These are phyloP conservation scores for Malus domestica DNA, from an alignment of 306 rosid species.

Conservation along the genomic window DNA sequence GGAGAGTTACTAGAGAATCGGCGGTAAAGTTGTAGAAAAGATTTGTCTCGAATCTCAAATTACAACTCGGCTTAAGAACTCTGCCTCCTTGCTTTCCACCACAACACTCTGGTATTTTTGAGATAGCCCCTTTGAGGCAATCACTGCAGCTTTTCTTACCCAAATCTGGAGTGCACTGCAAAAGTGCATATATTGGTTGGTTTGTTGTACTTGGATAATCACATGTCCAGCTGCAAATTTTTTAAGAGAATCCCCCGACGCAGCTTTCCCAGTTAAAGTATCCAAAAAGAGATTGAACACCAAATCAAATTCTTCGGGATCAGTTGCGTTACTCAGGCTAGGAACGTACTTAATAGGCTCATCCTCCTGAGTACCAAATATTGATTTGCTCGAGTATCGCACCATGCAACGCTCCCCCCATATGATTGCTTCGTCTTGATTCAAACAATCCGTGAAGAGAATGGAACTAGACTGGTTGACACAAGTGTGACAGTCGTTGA, in stretches of 20 bases:
- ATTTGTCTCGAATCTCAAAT: not conserved
- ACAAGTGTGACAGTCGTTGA: conserved; percentile 8
- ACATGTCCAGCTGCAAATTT: conserved; percentile 1
- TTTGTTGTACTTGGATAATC: not conserved
- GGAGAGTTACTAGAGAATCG: conserved; percentile 24
- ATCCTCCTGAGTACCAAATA: not conserved
- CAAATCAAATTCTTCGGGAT: not conserved
- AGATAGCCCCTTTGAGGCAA: not conserved
- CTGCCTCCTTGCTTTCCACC: not conserved
- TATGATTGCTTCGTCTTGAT: conserved; percentile 6
- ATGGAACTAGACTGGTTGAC: not conserved
- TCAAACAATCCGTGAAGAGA: not conserved
- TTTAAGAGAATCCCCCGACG: not conserved
- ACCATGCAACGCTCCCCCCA: conserved; percentile 10
- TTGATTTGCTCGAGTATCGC: conserved; percentile 6
- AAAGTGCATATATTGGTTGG: not conserved
- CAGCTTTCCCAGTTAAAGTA: not conserved
- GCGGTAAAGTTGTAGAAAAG: not conserved
- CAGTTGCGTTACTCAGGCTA: not conserved
- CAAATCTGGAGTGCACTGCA: conserved; percentile 1
- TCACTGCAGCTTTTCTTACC: not conserved
- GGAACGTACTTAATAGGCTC: not conserved
- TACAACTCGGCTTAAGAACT: conserved; percentile 4
- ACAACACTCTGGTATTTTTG: not conserved
- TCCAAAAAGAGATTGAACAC: not conserved